Evolutionary conservation across 495 filamentous ascomycete genomes (phyloP).

Genomic region (Podospora sp.): DNA sequence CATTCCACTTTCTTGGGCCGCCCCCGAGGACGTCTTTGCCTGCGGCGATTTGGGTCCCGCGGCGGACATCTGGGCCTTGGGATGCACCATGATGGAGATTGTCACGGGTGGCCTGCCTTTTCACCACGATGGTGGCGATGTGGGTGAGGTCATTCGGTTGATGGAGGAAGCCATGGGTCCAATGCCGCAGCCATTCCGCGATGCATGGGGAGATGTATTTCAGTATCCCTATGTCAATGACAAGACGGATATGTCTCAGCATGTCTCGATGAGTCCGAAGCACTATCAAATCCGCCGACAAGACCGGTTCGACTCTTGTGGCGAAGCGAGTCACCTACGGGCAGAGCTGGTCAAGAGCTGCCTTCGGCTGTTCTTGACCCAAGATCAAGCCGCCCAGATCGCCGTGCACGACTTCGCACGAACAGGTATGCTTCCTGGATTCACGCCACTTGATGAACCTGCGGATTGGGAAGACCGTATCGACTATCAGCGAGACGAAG

Average conservation of each 20-base stretch:
- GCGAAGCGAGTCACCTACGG: neutral
- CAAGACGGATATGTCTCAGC: conserved; percentile 1
- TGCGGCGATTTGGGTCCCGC: conserved; percentile 5
- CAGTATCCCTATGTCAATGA: conserved; percentile 6
- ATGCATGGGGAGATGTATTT: neutral
- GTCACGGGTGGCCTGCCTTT: neutral
- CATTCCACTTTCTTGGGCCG: conserved; percentile 23
- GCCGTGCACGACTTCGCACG: neutral
- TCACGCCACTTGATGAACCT: neutral
- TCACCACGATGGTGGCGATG: neutral
- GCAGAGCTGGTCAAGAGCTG: neutral
- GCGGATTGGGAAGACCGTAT: conserved; percentile 4
- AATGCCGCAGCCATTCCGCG: conserved; percentile 21
- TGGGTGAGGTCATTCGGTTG: neutral
- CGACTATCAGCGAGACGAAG: conserved; percentile 12
- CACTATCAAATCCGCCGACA: neutral
- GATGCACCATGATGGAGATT: conserved; percentile 28
- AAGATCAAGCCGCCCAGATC: neutral
- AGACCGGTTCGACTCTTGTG: neutral
- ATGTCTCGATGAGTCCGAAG: neutral
- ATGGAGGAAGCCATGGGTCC: conserved; percentile 26
- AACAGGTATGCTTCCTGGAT: conserved; percentile 10
- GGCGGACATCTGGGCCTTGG: conserved; percentile 36
- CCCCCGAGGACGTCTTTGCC: conserved; percentile 30
- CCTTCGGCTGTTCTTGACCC: neutral